Conservation (phyloP, 495 filamentous ascomycete species). For the Penicillium coffeae region DNA sequence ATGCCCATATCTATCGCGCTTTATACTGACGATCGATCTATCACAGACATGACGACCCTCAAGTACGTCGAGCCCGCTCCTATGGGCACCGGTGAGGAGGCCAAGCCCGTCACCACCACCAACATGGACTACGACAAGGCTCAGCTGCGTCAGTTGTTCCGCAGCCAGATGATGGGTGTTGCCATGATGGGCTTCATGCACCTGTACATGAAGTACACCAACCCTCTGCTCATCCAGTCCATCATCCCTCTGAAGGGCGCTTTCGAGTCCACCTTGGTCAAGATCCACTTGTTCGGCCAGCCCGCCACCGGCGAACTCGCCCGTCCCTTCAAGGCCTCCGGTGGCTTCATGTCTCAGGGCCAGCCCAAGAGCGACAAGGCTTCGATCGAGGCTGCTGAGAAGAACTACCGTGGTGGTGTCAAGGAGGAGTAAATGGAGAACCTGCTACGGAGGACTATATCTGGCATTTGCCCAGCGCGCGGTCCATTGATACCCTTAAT, state of each 20-base stretch:
- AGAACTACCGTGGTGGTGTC: constrained; percentile 76
- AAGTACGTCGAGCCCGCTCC: constrained; percentile 96
- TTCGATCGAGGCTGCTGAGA: constrained; percentile 82
- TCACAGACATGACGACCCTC: constrained; percentile 88
- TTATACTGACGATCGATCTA: not conserved
- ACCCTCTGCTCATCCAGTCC: constrained; percentile 95
- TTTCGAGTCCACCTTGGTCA: constrained; percentile 88
- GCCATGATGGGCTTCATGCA: constrained; percentile 99
- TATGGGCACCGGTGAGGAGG: constrained; percentile 87
- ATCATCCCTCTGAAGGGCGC: constrained; percentile 97
- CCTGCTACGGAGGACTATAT: not conserved
- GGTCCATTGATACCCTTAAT: not conserved
- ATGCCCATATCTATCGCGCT: not conserved
- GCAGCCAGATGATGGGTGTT: constrained; percentile 88
- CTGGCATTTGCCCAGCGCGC: not conserved
- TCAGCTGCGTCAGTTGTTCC: constrained; percentile 78
- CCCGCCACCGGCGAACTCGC: constrained; percentile 89
- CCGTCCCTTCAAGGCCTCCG: constrained; percentile 86
- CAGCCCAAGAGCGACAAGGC: constrained; percentile 94
- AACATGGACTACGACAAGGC: constrained; percentile 85
- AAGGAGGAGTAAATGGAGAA: constrained; percentile 74
- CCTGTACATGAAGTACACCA: constrained; percentile 98
- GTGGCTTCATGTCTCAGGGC: constrained; percentile 74
- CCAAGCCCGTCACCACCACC: constrained; percentile 93
- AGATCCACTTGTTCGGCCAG: constrained; percentile 89